Evolutionary conservation across 164 flowering plant species (phyloP).

Genomic region (Kingdonia uniflora): DNA sequence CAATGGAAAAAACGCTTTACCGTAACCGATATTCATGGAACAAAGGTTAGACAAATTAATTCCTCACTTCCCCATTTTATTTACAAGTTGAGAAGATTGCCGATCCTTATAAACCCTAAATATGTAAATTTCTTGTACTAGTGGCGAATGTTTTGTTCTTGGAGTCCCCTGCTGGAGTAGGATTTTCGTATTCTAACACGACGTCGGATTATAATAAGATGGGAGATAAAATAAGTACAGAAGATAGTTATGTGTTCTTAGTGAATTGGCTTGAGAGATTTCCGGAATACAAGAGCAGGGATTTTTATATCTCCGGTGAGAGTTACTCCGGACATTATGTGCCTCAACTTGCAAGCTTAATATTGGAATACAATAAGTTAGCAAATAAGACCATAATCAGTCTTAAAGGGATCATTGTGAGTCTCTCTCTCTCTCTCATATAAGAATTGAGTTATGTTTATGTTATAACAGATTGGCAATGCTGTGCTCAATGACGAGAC

Average conservation of each 20-base stretch:
- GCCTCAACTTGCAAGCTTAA: constrained; percentile 44
- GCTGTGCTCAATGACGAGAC: constrained; percentile 55
- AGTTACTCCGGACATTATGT: constrained; percentile 39
- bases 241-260: constrained; percentile 41
- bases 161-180: constrained; percentile 70
- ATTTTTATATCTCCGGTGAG: constrained; percentile 61
- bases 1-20: constrained; percentile 52
- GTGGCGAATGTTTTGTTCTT: constrained; percentile 68
- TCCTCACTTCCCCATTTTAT: no score
- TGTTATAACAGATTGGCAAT: constrained; percentile 60
- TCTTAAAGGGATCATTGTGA: constrained; percentile 45
- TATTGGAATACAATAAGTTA: constrained; percentile 34
- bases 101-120: no score
- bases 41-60: constrained; percentile 23
- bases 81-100: no score
- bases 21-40: constrained; percentile 58
- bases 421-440: neutral
- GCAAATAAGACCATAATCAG: constrained; percentile 32
- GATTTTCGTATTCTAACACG: constrained; percentile 63
- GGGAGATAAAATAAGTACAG: constrained; percentile 48
- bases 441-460: neutral
- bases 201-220: constrained; percentile 26
- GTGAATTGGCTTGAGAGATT: constrained; percentile 68
- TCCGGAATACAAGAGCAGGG: constrained; percentile 57
- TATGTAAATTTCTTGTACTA: constrained; percentile 6